Conservation (phyloP, 192 early-diverging fungal species). For the Linderina pennispora region DNA sequence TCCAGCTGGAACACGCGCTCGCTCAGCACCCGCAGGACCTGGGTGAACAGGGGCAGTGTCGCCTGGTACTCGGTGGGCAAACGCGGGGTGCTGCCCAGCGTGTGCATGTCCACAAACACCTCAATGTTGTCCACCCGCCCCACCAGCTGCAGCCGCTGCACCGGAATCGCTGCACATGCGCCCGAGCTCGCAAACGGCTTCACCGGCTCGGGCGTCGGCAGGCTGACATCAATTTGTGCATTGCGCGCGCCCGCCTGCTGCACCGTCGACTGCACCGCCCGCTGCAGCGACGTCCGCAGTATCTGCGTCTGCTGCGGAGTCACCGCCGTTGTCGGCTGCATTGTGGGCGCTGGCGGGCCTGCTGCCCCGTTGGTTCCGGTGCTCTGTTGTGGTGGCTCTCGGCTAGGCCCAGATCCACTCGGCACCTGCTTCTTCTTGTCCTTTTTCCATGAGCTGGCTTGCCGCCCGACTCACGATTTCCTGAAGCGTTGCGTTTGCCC, state of each 20-base stretch:
- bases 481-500: neutral
- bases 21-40: neutral
- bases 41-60: neutral
- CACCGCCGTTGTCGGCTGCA: neutral
- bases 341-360: neutral
- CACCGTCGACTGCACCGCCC: neutral
- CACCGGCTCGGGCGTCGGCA: neutral
- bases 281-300: neutral
- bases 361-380: neutral
- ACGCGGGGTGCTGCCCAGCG: neutral
- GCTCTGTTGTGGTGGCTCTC: neutral
- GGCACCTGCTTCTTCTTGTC: neutral
- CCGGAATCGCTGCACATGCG: neutral
- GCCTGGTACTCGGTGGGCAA: neutral
- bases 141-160: neutral
- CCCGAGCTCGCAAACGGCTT: neutral
- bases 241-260: neutral
- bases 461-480: neutral
- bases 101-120: constrained; percentile 3
- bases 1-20: constrained; percentile 59
- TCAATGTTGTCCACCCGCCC: constrained; percentile 1
- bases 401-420: no score
- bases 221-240: neutral
- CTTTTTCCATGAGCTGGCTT: neutral
- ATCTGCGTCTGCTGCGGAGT: neutral